Evolutionary conservation across 2,329 filamentous ascomycete genomes (phyloP), one percentile per base, ranked within the genome.

Genomic region (Alternaria angustiovoidea): DNA sequence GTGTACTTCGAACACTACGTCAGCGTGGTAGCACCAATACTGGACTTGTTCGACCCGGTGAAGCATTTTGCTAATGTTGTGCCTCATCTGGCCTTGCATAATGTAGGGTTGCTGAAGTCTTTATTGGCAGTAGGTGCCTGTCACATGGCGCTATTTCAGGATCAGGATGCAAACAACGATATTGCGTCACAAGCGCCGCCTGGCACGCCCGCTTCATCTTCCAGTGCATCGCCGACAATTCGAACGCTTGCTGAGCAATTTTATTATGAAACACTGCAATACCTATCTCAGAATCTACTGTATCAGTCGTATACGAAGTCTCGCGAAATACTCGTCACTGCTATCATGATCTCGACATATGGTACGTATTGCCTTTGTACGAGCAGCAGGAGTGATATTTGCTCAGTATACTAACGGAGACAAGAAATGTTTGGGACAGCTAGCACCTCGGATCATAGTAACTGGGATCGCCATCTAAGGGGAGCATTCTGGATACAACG

Each of bases 401-500:
- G 30, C 18, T 34, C 18, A 48, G 18, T 5, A 48, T 16, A 34
- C 7, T 20, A 16, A 34, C 44, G 18, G 22, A 34, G 5, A 20
- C 20, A 12, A 48, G 87, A 89, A 73, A 89, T 89, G 87, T 82
- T 89, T 16, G 85, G 87, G 46, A 85, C 83, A 9, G 83, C 83
- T 2, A 81, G 82, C 26, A 69, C 58, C 39, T 65, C 67, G 14
- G 66, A 69, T 48, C 67, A 75, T 26, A 72, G 84, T 75, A 83
- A 81, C 51, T 89, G 88, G 87, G 85, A 89, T 62, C 79, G 86
- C 2, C 87, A 89, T 67, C 76, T 89, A 0, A 86, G 88, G 68
- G 87, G 87, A 1, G 85, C 88, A 0, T 89, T 89, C 64, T 88
- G 87, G 85, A 89, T 89, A 18, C 84, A 88, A 60, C 79, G 86